A percentile compares a stretch with the other conserved stretches of the same genome.
These are phyloP conservation scores for Buxus sempervirens DNA, from an alignment of 164 flowering plant genomes.

Conservation along the genomic window DNA sequence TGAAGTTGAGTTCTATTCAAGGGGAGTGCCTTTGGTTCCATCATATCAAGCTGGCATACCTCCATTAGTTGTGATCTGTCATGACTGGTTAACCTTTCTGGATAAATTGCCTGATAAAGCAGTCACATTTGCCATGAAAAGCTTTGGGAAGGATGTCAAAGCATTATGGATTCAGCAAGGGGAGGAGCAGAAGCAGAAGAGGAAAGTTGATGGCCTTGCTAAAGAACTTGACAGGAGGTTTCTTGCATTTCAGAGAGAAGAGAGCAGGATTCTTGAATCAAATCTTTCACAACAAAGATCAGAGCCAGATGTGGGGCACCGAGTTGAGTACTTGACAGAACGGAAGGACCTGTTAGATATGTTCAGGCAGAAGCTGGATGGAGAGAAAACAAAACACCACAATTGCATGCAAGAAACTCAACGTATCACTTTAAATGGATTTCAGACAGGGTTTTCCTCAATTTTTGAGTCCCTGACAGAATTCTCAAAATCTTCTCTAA, in stretches of 20 bases:
- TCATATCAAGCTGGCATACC: slow-evolving; percentile 53
- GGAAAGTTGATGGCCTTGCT: slow-evolving; percentile 70
- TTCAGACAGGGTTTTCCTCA: slow-evolving; percentile 65
- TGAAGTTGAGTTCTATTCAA: slow-evolving; percentile 63
- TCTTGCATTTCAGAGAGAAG: slow-evolving; percentile 47
- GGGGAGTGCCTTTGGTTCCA: slow-evolving; percentile 33
- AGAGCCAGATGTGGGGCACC: slow-evolving; percentile 39
- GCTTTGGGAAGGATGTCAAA: slow-evolving; percentile 67
- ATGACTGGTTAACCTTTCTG: slow-evolving; percentile 56
- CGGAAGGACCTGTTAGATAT: slow-evolving; percentile 55
- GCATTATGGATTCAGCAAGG: slow-evolving; percentile 80
- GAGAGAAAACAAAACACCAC: slow-evolving; percentile 67
- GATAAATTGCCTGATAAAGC: slow-evolving; percentile 65
- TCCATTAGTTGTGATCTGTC: slow-evolving; percentile 59
- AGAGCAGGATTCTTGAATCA: slow-evolving; percentile 43
- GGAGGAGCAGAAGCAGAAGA: slow-evolving; percentile 76
- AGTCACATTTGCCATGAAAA: slow-evolving; percentile 57
- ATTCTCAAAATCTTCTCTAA: slow-evolving; percentile 63
- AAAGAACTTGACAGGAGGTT: slow-evolving; percentile 71
- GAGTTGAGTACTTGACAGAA: slow-evolving; percentile 42
- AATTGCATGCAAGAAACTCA: slow-evolving; percentile 75
- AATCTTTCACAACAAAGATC: slow-evolving; percentile 40
- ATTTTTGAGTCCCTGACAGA: slow-evolving; percentile 67
- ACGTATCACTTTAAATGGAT: slow-evolving; percentile 55
- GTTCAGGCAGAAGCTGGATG: slow-evolving; percentile 47